Conservation (phyloP, 169 alveolate genomes). For the Cryptosporidium sp. region DNA sequence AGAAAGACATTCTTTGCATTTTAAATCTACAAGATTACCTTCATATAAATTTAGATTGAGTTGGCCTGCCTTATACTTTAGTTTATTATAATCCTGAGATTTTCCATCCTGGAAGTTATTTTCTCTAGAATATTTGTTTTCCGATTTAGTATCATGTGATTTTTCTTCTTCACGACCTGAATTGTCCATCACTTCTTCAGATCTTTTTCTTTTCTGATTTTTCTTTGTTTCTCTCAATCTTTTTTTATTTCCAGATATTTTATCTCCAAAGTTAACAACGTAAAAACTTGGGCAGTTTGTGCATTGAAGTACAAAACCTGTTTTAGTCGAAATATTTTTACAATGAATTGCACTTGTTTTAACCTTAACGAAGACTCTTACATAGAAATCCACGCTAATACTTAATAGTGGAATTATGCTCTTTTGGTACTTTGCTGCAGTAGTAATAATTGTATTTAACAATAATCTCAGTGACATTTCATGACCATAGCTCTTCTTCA, state of each 20-base stretch:
- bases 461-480: conserved; percentile 91
- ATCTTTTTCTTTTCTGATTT: neutral
- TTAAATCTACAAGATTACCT: neutral
- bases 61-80: conserved; percentile 36
- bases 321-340: conserved; percentile 85
- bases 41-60: conserved; percentile 10
- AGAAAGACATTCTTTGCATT: conserved; percentile 39
- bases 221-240: conserved; percentile 22
- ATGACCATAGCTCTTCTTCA: conserved; percentile 89
- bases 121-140: neutral
- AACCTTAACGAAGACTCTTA: conserved; percentile 90
- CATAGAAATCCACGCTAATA: conserved; percentile 93
- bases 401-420: conserved; percentile 90
- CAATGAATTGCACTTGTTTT: conserved; percentile 87
- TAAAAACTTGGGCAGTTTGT: conserved; percentile 84
- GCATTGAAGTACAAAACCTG: conserved; percentile 89
- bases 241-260: conserved; percentile 13
- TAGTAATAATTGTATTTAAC: conserved; percentile 86
- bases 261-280: conserved; percentile 82
- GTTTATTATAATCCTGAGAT: neutral
- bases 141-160: neutral
- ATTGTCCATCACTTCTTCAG: conserved; percentile 6
- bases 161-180: neutral
- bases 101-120: neutral
- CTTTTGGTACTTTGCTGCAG: conserved; percentile 91